Conservation (phyloP, 2,329 filamentous ascomycete genomes). For the Penicillium oxalicum region DNA sequence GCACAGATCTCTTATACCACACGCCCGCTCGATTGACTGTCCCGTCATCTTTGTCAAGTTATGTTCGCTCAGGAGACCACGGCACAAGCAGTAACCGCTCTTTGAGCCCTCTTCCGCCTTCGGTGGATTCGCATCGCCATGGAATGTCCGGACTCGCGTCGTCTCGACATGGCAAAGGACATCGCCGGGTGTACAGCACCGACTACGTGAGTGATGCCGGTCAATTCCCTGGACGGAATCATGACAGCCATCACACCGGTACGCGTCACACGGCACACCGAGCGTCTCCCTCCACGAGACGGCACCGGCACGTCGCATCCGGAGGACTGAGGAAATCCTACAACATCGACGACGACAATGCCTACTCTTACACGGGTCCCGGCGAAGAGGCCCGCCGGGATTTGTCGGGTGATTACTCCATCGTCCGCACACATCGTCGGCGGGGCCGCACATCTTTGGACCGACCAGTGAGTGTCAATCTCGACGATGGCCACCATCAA, state of each 20-base stretch:
- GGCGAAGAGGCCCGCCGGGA: slow-evolving; percentile 32
- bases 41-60: slow-evolving; percentile 17
- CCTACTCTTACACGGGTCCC: slow-evolving; percentile 45
- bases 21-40: slow-evolving; percentile 25
- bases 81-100: slow-evolving; percentile 25
- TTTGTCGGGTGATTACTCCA: slow-evolving; percentile 42
- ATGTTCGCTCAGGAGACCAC: slow-evolving; percentile 25
- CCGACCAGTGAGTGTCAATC: slow-evolving; percentile 37
- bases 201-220: slow-evolving; percentile 36
- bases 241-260: slow-evolving; percentile 16
- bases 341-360: slow-evolving; percentile 38
- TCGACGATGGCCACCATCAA: slow-evolving; percentile 30
- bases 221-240: slow-evolving; percentile 20
- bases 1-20: slow-evolving; percentile 21
- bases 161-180: slow-evolving; percentile 21
- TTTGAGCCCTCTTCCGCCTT: slow-evolving; percentile 25
- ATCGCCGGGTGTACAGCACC: slow-evolving; percentile 28
- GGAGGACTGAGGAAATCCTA: slow-evolving; percentile 28
- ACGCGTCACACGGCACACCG: slow-evolving; percentile 20
- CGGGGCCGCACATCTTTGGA: slow-evolving; percentile 21
- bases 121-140: slow-evolving; percentile 29
- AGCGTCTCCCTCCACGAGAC: slow-evolving; percentile 20
- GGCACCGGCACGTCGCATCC: slow-evolving; percentile 25
- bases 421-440: slow-evolving; percentile 28
- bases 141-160: slow-evolving; percentile 28